Conservation (phyloP, 2,329 filamentous ascomycete genomes). For the Aplosporella prunicola region DNA sequence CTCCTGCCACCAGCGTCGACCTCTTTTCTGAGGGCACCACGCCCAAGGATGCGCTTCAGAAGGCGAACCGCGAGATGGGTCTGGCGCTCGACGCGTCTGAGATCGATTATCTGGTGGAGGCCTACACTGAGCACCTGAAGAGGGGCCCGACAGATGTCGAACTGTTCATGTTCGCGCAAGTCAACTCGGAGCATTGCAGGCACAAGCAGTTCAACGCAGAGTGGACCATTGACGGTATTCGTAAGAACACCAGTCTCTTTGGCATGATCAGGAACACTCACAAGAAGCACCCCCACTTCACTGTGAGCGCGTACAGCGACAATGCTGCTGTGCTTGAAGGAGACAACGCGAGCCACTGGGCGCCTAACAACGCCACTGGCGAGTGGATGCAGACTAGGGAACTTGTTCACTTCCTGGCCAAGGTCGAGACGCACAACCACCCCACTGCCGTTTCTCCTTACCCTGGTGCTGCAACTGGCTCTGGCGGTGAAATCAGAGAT, state of each 20-base stretch:
- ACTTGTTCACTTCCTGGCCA: constrained; percentile 75
- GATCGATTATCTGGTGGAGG: constrained; percentile 88
- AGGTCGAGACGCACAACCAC: constrained; percentile 98
- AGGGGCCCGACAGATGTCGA: constrained; percentile 78
- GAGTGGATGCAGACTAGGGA: constrained; percentile 85
- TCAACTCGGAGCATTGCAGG: constrained; percentile 90
- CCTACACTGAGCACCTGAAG: constrained; percentile 57
- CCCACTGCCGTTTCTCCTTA: constrained; percentile 92
- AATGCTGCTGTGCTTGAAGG: constrained; percentile 90
- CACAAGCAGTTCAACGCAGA: constrained; percentile 93
- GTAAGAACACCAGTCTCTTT: constrained; percentile 74
- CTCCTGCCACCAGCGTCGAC: constrained; percentile 63
- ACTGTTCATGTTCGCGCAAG: constrained; percentile 98
- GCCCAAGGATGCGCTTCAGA: constrained; percentile 63
- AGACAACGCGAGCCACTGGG: constrained; percentile 67
- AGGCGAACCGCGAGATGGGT: constrained; percentile 75
- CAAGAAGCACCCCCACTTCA: constrained; percentile 62
- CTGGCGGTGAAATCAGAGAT: constrained; percentile 90
- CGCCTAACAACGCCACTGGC: constrained; percentile 74
- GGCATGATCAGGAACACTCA: constrained; percentile 97
- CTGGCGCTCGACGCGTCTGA: constrained; percentile 80
- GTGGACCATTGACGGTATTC: constrained; percentile 85
- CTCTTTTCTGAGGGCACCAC: constrained; percentile 56
- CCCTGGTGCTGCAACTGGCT: constrained; percentile 86
- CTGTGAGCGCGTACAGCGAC: constrained; percentile 94